Evolutionary conservation across 768 basidiomycete genomes (phyloP).

Genomic region (Termitomyces sp.): DNA sequence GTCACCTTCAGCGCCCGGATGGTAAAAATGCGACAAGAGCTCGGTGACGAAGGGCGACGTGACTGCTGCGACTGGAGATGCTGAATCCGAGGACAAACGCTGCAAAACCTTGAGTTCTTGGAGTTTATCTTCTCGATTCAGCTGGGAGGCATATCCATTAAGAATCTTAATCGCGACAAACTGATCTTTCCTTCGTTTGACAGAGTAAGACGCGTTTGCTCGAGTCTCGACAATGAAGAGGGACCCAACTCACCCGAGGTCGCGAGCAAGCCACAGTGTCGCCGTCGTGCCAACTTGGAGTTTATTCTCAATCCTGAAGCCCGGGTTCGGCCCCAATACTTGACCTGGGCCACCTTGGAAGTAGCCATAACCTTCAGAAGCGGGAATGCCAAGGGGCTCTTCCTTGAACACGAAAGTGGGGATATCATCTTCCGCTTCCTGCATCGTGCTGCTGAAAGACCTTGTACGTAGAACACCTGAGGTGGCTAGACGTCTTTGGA

Average conservation of each 20-base stretch:
- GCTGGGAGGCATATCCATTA: conserved; percentile 24
- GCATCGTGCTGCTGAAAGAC: no score
- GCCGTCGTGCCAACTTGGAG: conserved; percentile 32
- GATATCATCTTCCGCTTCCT: no score
- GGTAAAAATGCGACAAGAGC: conserved; percentile 24
- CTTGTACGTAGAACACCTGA: no score
- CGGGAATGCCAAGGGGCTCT: conserved; percentile 30
- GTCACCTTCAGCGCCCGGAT: conserved; percentile 20
- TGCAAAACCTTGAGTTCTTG: conserved; percentile 24
- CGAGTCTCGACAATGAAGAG: conserved; percentile 1
- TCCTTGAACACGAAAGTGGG: conserved; percentile 18
- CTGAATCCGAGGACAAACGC: conserved; percentile 5
- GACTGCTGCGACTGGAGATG: conserved; percentile 6
- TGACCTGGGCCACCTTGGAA: conserved; percentile 25
- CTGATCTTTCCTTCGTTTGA: conserved; percentile 17
- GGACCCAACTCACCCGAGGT: conserved; percentile 20
- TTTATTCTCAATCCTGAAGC: conserved; percentile 26
- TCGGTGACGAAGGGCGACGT: conserved; percentile 21
- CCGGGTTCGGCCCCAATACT: conserved; percentile 23
- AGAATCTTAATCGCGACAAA: conserved; percentile 33
- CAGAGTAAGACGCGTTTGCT: neutral
- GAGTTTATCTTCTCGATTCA: conserved; percentile 16
- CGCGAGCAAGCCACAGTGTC: conserved; percentile 29
- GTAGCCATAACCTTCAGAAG: conserved; percentile 26
- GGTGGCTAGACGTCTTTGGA: no score